A percentile compares a stretch with the other conserved stretches of the same genome.
Conservation (phyloP, 139 green algal species). For the Chlorella sp. region DNA sequence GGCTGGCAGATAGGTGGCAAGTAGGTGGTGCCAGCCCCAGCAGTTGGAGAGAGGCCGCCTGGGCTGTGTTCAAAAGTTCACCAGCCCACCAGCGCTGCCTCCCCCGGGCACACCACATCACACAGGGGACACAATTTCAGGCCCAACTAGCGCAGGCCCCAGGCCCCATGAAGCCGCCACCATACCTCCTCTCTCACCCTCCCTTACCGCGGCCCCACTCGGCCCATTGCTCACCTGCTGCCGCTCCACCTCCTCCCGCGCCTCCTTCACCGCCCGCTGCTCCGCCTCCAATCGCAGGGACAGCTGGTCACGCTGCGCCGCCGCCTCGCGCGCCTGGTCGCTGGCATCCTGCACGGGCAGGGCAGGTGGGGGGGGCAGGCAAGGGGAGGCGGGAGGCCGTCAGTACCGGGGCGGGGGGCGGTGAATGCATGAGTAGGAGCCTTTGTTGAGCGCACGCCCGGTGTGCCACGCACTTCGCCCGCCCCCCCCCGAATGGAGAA, state of each 20-base stretch:
- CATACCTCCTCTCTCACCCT: background rate
- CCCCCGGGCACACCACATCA: background rate
- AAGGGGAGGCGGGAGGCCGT: too few species aligned
- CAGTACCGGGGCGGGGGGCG: too few species aligned
- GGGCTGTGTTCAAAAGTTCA: background rate
- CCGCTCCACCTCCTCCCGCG: background rate
- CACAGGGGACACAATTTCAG: background rate
- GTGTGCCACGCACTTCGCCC: too few species aligned
- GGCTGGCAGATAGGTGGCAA: background rate
- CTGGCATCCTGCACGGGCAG: background rate
- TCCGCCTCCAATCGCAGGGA: background rate
- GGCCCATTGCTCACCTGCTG: constrained; percentile 7
- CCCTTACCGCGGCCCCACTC: background rate
- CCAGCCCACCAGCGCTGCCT: background rate
- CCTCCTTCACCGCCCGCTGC: background rate
- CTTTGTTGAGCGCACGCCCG: too few species aligned
- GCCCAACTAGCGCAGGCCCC: background rate
- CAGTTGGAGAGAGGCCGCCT: background rate
- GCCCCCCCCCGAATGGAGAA: too few species aligned
- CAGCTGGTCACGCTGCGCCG: background rate
- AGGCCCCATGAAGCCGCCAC: background rate
- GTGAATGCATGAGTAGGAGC: background rate
- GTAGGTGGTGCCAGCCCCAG: too few species aligned
- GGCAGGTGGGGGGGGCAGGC: too few species aligned
- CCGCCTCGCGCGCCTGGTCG: background rate